These are phyloP conservation scores for Ilyonectria sp. DNA, from an alignment of 2,329 filamentous ascomycete species.

Conservation along the genomic window DNA sequence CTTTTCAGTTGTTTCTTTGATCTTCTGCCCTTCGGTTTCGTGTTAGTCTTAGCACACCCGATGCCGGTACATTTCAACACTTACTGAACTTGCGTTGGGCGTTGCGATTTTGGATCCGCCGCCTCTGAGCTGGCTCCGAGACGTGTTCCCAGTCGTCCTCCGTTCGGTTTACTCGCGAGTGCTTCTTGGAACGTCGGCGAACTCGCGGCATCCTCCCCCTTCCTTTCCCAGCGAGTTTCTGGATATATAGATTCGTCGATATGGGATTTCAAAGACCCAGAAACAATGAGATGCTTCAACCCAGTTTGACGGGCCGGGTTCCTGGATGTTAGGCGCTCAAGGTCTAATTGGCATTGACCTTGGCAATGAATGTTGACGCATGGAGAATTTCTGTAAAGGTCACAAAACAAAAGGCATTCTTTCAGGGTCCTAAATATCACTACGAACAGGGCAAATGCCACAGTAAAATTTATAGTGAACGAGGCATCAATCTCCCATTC, in stretches of 20 bases:
- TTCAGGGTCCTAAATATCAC: not conserved
- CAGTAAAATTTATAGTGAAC: not conserved
- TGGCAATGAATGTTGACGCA: not conserved
- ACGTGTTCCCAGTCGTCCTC: not conserved
- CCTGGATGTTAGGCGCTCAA: not conserved
- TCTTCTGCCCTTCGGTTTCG: not conserved
- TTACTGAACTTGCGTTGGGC: conserved; percentile 1
- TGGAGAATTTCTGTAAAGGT: not conserved
- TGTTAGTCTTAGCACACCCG: not conserved
- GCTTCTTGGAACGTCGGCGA: too few relatives aligned
- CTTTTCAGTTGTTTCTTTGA: not conserved
- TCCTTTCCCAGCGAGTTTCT: not conserved
- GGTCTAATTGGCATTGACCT: not conserved
- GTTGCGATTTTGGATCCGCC: conserved; percentile 2
- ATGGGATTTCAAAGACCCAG: not conserved
- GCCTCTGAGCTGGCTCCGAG: not conserved
- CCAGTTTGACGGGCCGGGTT: not conserved
- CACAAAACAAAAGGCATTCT: not conserved
- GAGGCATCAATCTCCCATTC: not conserved
- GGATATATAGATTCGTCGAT: not conserved
- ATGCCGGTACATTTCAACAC: not conserved
- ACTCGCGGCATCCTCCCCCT: not conserved
- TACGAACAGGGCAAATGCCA: not conserved
- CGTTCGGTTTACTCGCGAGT: not conserved
- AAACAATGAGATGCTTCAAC: not conserved